Base-by-base conservation (phyloP, 495 filamentous ascomycete genomes). In the Podospora tetraspora region DNA sequence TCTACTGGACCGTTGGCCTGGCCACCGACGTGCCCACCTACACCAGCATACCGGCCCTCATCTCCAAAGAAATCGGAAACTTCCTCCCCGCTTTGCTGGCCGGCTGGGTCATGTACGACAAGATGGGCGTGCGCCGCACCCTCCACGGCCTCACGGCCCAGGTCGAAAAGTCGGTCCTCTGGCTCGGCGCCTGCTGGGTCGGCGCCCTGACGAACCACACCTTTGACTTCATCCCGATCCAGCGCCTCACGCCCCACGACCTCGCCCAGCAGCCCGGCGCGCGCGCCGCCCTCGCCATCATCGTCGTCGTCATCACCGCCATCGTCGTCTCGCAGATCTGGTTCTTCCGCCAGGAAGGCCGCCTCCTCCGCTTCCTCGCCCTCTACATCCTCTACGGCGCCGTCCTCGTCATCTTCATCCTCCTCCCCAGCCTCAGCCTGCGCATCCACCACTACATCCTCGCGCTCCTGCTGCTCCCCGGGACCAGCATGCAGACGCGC, bases 401-500 rank as follows among this genome's bases (percentile, higher is more conserved):
- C 0, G 78, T 81, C 0, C 84, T 92, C 21, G 63, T 91, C 59
- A 78, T 92, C 66, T 83, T 91, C 57, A 81, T 93, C 0, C 83
- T 87, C 0, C 79, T 97, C 12, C 93, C 95, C 0, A 86, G 86
- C n/a, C 88, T 96, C n/a, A 90, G 86, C 61, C 85, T 99, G 61
- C 86, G 95, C 12, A 93, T 98, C 66, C 96, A 98, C 73, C 95
- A 99, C 75, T 98, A 99, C 71, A 90, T 98, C 72, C 84, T 99
- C 9, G 93, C 91, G 21, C 81, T 97, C 3, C 73, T 87, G 0
- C 84, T 99, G 0, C 85, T 97, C 19, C 93, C 92, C 0, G 94
- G 93, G 0, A 97, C 94, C 0, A 88, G 89, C 57, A 85, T 97
- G 67, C 92, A 93, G 68, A 97, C 91, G 6, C 84, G 94, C 0